Conservation (phyloP, 352 stramenopile genomes). For the Pythium plurisporium region DNA sequence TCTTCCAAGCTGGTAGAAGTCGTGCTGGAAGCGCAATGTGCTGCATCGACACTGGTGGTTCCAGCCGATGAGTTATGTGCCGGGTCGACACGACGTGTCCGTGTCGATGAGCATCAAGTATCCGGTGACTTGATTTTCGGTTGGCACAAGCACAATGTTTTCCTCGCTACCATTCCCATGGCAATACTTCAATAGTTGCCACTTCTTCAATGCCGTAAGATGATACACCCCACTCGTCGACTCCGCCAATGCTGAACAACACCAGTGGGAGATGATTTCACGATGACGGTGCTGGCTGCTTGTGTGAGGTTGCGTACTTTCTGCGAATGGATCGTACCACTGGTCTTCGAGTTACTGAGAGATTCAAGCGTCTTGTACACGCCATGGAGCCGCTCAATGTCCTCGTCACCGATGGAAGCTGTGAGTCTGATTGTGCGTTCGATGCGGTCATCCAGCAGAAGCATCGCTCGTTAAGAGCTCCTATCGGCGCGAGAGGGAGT, state of each 20-base stretch:
- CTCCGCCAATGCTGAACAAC: neutral
- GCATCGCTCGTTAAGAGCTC: neutral
- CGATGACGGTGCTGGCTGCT: too few relatives aligned
- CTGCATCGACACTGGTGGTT: slow-evolving; percentile 6
- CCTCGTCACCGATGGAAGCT: slow-evolving; percentile 16
- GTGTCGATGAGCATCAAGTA: slow-evolving; percentile 25
- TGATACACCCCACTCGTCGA: neutral
- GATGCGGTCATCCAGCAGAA: neutral
- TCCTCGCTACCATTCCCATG: slow-evolving; percentile 23
- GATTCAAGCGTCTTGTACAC: neutral
- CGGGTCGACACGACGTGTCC: slow-evolving; percentile 10
- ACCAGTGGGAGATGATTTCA: too few relatives aligned
- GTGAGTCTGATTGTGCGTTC: neutral
- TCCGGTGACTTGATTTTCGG: neutral
- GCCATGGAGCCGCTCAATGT: slow-evolving; percentile 14
- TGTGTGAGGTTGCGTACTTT: too few relatives aligned
- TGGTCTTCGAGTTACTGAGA: too few relatives aligned
- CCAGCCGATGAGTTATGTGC: slow-evolving; percentile 9
- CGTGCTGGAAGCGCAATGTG: slow-evolving; percentile 17
- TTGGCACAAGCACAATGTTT: slow-evolving; percentile 22
- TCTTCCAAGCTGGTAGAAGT: slow-evolving; percentile 20
- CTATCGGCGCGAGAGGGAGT: too few relatives aligned
- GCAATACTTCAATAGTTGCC: slow-evolving; percentile 19
- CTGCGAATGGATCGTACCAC: too few relatives aligned
- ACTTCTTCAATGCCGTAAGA: neutral